These are phyloP conservation scores for Magnusiomyces paraingens DNA, from an alignment of 1,139 yeast species.

Conservation along the genomic window DNA sequence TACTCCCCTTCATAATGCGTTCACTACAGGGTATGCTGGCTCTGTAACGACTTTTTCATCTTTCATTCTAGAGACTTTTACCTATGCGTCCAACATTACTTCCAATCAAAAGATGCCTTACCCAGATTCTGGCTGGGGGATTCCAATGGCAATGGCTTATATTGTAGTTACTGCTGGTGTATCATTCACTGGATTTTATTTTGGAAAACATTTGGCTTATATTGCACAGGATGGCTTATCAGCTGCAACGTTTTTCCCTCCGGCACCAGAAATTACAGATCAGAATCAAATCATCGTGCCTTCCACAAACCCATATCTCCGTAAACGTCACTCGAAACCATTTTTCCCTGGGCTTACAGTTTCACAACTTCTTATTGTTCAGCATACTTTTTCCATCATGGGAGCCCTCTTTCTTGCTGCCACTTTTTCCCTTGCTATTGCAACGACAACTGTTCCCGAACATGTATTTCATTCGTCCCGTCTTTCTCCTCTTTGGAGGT, in stretches of 20 bases:
- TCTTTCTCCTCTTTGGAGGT: constrained; percentile 41
- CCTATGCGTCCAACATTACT: constrained; percentile 44
- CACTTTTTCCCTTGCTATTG: constrained; percentile 40
- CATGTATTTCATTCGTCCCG: too few relatives aligned
- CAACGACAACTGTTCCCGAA: constrained; percentile 35
- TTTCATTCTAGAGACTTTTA: constrained; percentile 56
- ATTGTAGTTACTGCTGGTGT: constrained; percentile 35
- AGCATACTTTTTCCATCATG: constrained; percentile 16
- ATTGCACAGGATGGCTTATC: background rate
- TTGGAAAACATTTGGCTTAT: constrained; percentile 40
- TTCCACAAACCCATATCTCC: too few relatives aligned
- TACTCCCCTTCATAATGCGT: constrained; percentile 50
- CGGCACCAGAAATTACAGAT: too few relatives aligned
- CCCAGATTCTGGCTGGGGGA: constrained; percentile 72
- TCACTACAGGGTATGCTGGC: constrained; percentile 86
- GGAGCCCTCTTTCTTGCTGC: constrained; percentile 26
- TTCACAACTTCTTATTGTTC: background rate
- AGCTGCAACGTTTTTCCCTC: background rate
- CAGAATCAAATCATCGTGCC: too few relatives aligned
- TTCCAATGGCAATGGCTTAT: constrained; percentile 40
- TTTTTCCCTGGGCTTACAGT: background rate
- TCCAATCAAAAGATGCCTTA: constrained; percentile 23
- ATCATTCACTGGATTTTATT: constrained; percentile 38
- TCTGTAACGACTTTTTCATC: constrained; percentile 78
- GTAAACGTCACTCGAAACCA: too few relatives aligned